Conservation (phyloP, 495 filamentous ascomycete species). For the Talaromyces trachyspermus region DNA sequence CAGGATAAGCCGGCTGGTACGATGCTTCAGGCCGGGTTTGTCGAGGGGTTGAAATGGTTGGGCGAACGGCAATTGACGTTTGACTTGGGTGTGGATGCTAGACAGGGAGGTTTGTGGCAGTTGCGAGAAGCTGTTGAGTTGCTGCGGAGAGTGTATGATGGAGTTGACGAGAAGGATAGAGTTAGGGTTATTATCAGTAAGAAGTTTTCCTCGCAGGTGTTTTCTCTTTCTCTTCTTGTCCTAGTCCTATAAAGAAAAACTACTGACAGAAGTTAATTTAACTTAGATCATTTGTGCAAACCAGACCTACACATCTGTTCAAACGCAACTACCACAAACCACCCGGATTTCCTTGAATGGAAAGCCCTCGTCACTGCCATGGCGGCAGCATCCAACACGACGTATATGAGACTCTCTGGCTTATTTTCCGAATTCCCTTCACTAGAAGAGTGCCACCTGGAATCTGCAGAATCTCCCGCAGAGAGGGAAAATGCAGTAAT, state of each 20-base stretch:
- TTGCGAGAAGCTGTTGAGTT: conserved; percentile 65
- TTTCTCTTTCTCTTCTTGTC: too few species aligned
- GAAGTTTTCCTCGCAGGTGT: too few species aligned
- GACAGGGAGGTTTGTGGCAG: conserved; percentile 60
- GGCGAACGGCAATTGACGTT: conserved; percentile 58
- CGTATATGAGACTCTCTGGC: conserved; percentile 87
- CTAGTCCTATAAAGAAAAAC: too few species aligned
- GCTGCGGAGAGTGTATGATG: conserved; percentile 56
- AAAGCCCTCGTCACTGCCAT: conserved; percentile 35
- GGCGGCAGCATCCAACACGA: conserved; percentile 49
- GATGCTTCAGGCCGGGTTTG: conserved; percentile 52
- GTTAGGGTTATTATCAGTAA: conserved; percentile 64
- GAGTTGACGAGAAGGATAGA: conserved; percentile 48
- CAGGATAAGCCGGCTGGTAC: conserved; percentile 64
- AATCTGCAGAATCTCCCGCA: conserved; percentile 22
- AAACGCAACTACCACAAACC: conserved; percentile 32
- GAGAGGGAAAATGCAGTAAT: conserved; percentile 17
- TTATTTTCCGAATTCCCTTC: conserved; percentile 60
- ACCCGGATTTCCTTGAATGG: conserved; percentile 52
- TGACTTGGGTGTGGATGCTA: conserved; percentile 75
- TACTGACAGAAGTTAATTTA: too few species aligned
- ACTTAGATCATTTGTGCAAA: conserved; percentile 78
- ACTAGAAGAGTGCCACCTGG: too few species aligned
- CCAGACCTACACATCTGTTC: conserved; percentile 52
- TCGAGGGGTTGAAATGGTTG: conserved; percentile 62